Evolutionary conservation across 164 flowering plant species (phyloP), one percentile per base, ranked within the genome.

Genomic region (Buxus sempervirens): DNA sequence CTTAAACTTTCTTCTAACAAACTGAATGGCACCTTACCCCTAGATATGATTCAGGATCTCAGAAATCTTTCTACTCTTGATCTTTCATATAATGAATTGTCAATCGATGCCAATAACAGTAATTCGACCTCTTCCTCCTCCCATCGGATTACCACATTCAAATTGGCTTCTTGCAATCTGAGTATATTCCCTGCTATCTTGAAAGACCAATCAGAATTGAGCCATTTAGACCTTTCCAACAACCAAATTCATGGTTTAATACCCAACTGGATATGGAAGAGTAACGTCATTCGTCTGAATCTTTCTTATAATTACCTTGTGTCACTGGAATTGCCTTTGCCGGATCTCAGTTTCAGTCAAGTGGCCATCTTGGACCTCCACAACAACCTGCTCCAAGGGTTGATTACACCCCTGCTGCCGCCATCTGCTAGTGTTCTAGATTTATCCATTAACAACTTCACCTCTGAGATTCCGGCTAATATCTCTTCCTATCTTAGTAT

Each of bases 221-320:
- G 1, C 7, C 0, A 10, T 25, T 26, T 86, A 16, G 85, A 82
- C n/a, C 84, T 86, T 58, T 82, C 87, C 5, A 32, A 60, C 61
- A 86, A 84, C 61, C 63, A 69, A 26, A 73, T 82, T 56, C 6
- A 14, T 0, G 86, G 87, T 7, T 28, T 16, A 38, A 66, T 86
- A 24, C 90, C 87, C 0, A 70, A 18, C 7, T 86, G 88, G 88
- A 63, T 82, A 3, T 80, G 84, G 85, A 62, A 63, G 0, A 25
- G 73, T 19, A 7, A 21, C 51, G 75, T 79, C 16, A 0, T 0
- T 0, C 10, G 59, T 20, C 27, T 86, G 54, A 82, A 84, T 72
- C 83, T 82, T 54, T 83, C 90, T 25, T 19, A 9, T 5, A 86
- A 86, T 54, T 20, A 15, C 8, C 64, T 86, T 4, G 28, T 15